phyloP scores from a whole-genome alignment of 495 filamentous ascomycete species.

The Penicillium salamii region DNA sequence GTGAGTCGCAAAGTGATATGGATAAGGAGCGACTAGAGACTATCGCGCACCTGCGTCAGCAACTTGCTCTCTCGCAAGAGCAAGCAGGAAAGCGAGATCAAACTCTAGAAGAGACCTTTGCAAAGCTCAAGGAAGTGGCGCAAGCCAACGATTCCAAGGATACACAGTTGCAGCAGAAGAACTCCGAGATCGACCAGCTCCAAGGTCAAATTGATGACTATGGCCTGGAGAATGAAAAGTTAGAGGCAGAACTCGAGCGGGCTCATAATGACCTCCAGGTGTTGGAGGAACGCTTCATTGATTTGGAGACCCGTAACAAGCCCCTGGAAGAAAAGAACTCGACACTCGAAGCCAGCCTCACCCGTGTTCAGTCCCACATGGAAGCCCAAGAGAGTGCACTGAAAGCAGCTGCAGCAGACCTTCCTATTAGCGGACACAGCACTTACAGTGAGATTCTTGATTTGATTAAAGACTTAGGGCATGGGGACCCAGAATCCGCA shows the following conservation, averaged over 20 bases:
- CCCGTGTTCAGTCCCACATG: conserved; percentile 40
- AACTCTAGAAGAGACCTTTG: conserved; percentile 36
- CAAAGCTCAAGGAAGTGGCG: conserved; percentile 37
- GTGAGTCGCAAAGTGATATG: conserved; percentile 18
- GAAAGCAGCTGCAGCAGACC: conserved; percentile 40
- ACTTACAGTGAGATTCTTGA: conserved; percentile 45
- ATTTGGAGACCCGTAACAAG: conserved; percentile 36
- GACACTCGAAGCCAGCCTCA: conserved; percentile 41
- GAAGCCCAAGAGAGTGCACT: conserved; percentile 43
- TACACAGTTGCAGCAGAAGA: conserved; percentile 36
- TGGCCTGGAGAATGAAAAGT: conserved; percentile 31
- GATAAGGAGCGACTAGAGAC: conserved; percentile 36
- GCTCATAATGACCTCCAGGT: conserved; percentile 31
- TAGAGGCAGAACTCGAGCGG: conserved; percentile 36
- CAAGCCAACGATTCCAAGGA: conserved; percentile 34
- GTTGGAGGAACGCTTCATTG: conserved; percentile 36
- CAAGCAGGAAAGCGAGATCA: conserved; percentile 38
- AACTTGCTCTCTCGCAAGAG: conserved; percentile 37
- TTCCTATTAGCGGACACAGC: conserved; percentile 32
- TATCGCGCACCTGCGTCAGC: conserved; percentile 38
- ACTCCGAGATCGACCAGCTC: conserved; percentile 43
- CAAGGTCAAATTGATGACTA: conserved; percentile 35
- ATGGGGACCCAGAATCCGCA: conserved; percentile 13
- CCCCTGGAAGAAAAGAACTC: conserved; percentile 45
- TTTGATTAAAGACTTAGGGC: conserved; percentile 39